Conservation (phyloP, 1,284 basidiomycete genomes). For the Phenoliferia sp. region DNA sequence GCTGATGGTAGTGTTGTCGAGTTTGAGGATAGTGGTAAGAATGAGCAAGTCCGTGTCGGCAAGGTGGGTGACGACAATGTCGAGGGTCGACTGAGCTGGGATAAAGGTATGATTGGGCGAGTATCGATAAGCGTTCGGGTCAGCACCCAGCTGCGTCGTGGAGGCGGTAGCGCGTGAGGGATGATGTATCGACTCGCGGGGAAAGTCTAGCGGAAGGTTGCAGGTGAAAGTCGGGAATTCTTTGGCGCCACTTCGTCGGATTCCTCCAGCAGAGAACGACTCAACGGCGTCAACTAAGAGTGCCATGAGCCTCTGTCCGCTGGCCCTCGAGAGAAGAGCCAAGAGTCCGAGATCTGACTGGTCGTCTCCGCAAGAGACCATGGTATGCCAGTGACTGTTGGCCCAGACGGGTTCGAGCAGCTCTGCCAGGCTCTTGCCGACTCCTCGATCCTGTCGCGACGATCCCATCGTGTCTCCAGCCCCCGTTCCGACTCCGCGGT, state of each 20-base stretch:
- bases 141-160: not conserved
- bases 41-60: not conserved
- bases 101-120: not conserved
- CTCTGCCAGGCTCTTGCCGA: not conserved
- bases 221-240: not conserved
- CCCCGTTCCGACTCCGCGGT: not conserved
- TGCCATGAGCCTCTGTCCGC: conserved; percentile 7
- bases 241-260: not conserved
- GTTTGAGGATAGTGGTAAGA: not conserved
- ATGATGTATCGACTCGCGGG: not conserved
- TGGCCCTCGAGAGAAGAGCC: not conserved
- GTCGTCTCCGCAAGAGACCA: conserved; percentile 8
- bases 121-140: not conserved
- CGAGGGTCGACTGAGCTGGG: not conserved
- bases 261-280: not conserved
- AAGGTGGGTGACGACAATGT: not conserved
- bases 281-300: conserved; percentile 13
- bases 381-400: conserved; percentile 9
- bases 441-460: not conserved
- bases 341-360: conserved; percentile 6
- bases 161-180: not conserved
- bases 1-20: not conserved
- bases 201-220: not conserved
- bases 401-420: conserved; percentile 13
- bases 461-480: not conserved